Evolutionary conservation across 306 rosid species (phyloP).

Genomic region (Medicago lupulina): DNA sequence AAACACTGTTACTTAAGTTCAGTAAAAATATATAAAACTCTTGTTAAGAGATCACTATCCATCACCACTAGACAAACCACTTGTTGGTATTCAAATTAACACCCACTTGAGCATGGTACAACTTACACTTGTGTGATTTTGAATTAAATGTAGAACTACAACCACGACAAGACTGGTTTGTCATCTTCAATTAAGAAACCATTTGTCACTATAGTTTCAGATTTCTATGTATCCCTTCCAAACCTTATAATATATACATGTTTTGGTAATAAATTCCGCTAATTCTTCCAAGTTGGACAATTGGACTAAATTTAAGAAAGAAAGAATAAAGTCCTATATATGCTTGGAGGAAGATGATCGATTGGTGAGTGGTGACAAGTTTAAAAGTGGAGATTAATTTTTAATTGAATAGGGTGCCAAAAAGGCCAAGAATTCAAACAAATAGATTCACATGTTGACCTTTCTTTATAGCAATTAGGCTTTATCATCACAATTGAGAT

Average conservation of each 20-base stretch:
- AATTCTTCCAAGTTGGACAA: neutral
- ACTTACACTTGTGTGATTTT: neutral
- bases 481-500: neutral
- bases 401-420: neutral
- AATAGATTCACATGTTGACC: neutral
- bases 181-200: neutral
- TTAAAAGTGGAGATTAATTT: neutral
- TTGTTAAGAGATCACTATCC: neutral
- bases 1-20: neutral
- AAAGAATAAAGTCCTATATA: neutral
- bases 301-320: neutral
- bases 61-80: constrained; percentile 5
- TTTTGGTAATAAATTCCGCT: neutral
- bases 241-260: neutral
- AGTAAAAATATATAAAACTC: neutral
- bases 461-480: neutral
- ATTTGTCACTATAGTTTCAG: neutral
- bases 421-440: neutral
- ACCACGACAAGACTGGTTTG: neutral
- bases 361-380: neutral
- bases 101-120: neutral
- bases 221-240: neutral
- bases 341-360: neutral
- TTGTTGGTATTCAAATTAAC: neutral
- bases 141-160: neutral